Base-by-base conservation (phyloP, 768 basidiomycete genomes). In the Pleurotus eryngii region DNA sequence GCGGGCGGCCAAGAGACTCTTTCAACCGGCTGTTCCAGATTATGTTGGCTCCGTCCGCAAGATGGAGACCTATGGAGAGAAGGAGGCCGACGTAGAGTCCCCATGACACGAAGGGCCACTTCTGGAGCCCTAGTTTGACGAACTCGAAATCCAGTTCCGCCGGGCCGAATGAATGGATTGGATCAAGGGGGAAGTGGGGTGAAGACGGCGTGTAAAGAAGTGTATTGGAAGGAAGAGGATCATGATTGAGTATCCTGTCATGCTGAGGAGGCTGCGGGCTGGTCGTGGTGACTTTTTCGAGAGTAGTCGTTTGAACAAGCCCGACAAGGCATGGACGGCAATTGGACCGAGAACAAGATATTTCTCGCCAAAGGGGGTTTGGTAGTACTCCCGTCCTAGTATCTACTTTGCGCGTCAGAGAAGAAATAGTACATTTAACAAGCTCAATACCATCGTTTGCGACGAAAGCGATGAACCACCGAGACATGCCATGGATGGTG, bases 371-470 rank as follows among this genome's bases (percentile, higher is more conserved):
- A 86, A 77, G 0, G 72, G 56, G 0, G 87, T 89, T 66, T 94
- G 90, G 68, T 95, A 95, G 70, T 92, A 92, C 71, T 92, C 92
- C 54, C 92, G 74, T 8, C 91, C 90, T 11, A 95, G 75, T 45
- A 95, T 74, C 90, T 94, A 62, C 7, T 43, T 12, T 54, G 15
- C 38, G 2, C 3, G 20, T 18, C 39, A 22, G 38, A 8, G 5
- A 8, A 51, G 4, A 46, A 11, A 39, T 3, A 4, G 18, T 35
- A 9, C n/a, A 37, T 48, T 11, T 5, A 47, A 46, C 2, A 3
- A 46, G 43, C 15, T 20, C 46, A 43, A 48, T 58, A 90, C 92
- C 89, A 94, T 86, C 46, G 83, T 80, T 65, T 83, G 83, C 3
- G 90, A 92, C 6, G 91, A 79, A 14, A 85, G 66, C 8, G 72